These are phyloP conservation scores for Floccularia luteovirens DNA, from an alignment of 768 basidiomycete genomes.

Conservation along the genomic window DNA sequence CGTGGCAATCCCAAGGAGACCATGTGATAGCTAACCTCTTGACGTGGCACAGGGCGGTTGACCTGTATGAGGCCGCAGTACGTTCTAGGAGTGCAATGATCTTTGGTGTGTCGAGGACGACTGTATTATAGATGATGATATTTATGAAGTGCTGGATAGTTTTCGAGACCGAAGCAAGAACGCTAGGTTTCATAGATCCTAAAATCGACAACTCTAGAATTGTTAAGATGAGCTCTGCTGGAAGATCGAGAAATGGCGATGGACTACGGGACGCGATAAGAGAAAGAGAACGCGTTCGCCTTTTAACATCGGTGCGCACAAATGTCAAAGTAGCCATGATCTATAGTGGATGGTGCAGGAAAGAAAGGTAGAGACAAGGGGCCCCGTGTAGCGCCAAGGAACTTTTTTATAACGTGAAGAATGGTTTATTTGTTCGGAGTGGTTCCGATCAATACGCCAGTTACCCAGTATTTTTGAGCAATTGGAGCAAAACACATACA, in stretches of 20 bases:
- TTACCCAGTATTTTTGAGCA: too few relatives aligned
- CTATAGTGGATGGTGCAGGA: background rate
- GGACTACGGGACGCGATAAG: slow-evolving; percentile 10
- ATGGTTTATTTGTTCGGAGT: background rate
- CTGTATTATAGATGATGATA: slow-evolving; percentile 27
- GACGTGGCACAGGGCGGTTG: slow-evolving; percentile 22
- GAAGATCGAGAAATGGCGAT: slow-evolving; percentile 22
- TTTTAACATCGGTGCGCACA: background rate
- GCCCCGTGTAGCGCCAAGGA: background rate
- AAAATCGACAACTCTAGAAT: slow-evolving; percentile 30
- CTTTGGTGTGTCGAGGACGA: slow-evolving; percentile 23
- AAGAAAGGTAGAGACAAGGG: background rate
- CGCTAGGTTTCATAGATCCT: slow-evolving; percentile 16
- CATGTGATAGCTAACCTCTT: slow-evolving; percentile 28
- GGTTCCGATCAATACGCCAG: too few relatives aligned
- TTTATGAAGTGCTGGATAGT: slow-evolving; percentile 23
- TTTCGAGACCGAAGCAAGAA: slow-evolving; percentile 21
- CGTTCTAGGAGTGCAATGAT: slow-evolving; percentile 25
- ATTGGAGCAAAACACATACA: too few relatives aligned
- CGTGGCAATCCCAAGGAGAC: slow-evolving; percentile 11
- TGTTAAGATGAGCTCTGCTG: slow-evolving; percentile 26
- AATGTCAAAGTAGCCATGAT: slow-evolving; percentile 7
- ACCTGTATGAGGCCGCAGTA: slow-evolving; percentile 20
- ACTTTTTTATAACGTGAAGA: background rate
- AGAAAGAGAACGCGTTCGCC: slow-evolving; percentile 11